Conservation (phyloP, 176 grass and related monocot genomes). For the Tuctoria greenei region DNA sequence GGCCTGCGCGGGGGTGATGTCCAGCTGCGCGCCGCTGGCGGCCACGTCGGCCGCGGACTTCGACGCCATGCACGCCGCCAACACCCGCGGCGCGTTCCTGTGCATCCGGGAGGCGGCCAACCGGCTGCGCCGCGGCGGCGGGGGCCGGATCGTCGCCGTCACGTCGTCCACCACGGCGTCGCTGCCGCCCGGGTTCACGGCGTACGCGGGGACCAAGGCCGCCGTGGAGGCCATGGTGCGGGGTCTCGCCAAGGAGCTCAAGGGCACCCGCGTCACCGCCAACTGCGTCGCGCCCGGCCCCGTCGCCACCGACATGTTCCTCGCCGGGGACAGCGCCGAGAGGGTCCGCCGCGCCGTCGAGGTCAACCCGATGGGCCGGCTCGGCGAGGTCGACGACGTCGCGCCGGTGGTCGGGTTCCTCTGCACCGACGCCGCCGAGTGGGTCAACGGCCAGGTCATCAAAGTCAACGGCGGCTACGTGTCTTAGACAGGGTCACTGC, state of each 20-base stretch:
- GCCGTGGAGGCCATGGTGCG: constrained; percentile 61
- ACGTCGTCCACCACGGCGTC: constrained; percentile 42
- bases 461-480: constrained; percentile 49
- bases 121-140: constrained; percentile 39
- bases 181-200: constrained; percentile 29
- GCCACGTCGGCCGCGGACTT: constrained; percentile 42
- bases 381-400: constrained; percentile 45
- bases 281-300: constrained; percentile 60
- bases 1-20: constrained; percentile 43
- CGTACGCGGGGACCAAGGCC: constrained; percentile 57
- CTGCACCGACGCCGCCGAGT: constrained; percentile 52
- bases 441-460: constrained; percentile 68
- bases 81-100: constrained; percentile 72
- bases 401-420: constrained; percentile 65
- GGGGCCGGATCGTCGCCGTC: constrained; percentile 48
- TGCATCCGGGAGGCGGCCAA: constrained; percentile 70
- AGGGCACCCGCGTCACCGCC: constrained; percentile 49
- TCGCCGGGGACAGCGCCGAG: constrained; percentile 49
- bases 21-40: constrained; percentile 4
- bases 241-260: constrained; percentile 54
- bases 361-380: constrained; percentile 46
- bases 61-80: constrained; percentile 44
- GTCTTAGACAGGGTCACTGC: background rate
- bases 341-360: background rate
- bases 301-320: constrained; percentile 59